A percentile compares a stretch with the other conserved stretches of the same genome.
These are phyloP conservation scores for Fraxinus excelsior DNA, from an alignment of 257 asterid genomes.

Conservation along the genomic window DNA sequence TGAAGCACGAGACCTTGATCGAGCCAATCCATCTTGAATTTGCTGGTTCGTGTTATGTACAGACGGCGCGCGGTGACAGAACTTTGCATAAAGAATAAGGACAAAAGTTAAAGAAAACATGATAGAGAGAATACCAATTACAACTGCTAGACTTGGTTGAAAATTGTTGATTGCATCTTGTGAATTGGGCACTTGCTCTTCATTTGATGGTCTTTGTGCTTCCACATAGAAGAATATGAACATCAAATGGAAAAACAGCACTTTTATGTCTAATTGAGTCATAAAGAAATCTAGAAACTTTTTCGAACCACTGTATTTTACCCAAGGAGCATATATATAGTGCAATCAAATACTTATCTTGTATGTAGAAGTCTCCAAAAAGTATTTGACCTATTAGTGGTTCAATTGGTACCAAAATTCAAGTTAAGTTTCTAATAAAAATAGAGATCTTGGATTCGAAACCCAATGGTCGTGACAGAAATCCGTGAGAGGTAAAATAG, in stretches of 20 bases:
- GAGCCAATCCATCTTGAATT: conserved; percentile 44
- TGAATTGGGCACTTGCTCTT: conserved; percentile 3
- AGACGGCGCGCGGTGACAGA: conserved; percentile 54
- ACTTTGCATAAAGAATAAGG: conserved; percentile 77
- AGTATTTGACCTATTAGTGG: conserved; percentile 31
- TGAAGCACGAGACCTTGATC: conserved; percentile 26
- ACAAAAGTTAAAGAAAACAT: conserved; percentile 67
- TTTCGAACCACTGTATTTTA: not conserved
- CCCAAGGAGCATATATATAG: conserved; percentile 11
- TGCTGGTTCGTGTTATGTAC: conserved; percentile 19
- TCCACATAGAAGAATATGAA: conserved; percentile 25
- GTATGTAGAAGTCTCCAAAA: conserved; percentile 23
- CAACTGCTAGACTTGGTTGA: conserved; percentile 75
- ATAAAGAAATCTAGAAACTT: conserved; percentile 18
- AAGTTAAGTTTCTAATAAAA: no score
- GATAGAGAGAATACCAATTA: conserved; percentile 60
- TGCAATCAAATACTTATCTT: conserved; percentile 32
- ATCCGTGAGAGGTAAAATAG: not conserved
- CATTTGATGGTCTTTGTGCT: conserved; percentile 36
- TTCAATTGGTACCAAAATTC: not conserved
- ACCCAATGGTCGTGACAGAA: conserved; percentile 18
- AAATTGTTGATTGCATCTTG: conserved; percentile 42
- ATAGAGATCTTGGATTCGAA: conserved; percentile 9
- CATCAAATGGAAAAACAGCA: conserved; percentile 30
- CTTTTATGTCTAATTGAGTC: conserved; percentile 10